Evolutionary conservation across 805 yeast species (phyloP).

Genomic region (Wickerhamiella azymoides): DNA sequence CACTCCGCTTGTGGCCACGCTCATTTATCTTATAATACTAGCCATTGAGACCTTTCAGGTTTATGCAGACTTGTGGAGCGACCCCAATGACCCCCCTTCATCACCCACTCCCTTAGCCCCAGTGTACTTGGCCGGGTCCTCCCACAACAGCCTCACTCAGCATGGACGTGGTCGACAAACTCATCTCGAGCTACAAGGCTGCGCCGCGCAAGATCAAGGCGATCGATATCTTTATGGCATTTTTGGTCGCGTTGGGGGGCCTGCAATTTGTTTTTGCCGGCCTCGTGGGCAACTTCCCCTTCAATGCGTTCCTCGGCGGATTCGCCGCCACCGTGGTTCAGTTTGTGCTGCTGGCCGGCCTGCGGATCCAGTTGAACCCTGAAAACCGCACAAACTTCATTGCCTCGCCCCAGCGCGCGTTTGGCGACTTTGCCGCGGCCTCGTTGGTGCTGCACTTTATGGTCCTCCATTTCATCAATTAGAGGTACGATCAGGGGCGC

Average conservation of each 20-base stretch:
- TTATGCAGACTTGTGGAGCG: no score
- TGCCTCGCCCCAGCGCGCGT: constrained; percentile 44
- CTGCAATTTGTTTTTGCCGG: constrained; percentile 68
- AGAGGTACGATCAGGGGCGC: constrained; percentile 10
- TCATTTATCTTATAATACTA: no score
- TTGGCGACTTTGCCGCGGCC: constrained; percentile 81
- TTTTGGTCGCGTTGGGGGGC: constrained; percentile 58
- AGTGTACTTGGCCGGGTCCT: no score
- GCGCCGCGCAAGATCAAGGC: constrained; percentile 32
- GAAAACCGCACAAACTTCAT: constrained; percentile 29
- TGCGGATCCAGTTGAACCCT: constrained; percentile 57
- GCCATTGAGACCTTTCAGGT: no score
- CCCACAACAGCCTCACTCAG: constrained; percentile 4
- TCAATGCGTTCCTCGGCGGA: constrained; percentile 92
- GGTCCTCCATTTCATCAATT: constrained; percentile 82
- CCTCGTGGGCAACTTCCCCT: constrained; percentile 79
- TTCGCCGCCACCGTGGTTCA: constrained; percentile 89
- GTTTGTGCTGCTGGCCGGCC: constrained; percentile 60
- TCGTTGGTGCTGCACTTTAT: constrained; percentile 80
- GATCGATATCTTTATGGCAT: constrained; percentile 65
- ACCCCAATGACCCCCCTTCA: no score
- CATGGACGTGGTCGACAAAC: constrained; percentile 16
- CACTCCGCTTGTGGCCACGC: no score
- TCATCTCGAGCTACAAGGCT: constrained; percentile 18
- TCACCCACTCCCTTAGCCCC: no score